These are phyloP conservation scores for Alternaria ethzedia DNA, from an alignment of 2,329 filamentous ascomycete species.

Conservation along the genomic window DNA sequence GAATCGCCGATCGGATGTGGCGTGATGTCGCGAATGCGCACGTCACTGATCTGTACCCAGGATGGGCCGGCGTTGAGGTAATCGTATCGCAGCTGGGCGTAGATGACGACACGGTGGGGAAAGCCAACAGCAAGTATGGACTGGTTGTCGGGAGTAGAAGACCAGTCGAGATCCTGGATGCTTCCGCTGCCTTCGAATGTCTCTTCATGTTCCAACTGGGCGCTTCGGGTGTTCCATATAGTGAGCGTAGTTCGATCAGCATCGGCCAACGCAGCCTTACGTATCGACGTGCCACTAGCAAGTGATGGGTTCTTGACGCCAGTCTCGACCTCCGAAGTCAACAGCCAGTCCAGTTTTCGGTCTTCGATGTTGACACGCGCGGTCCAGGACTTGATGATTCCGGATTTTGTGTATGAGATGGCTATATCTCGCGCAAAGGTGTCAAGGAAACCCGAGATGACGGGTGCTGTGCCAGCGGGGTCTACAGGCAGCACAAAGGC, in stretches of 20 bases:
- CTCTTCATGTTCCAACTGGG: conserved; percentile 81
- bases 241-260: conserved; percentile 74
- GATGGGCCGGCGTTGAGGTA: conserved; percentile 88
- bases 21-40: conserved; percentile 79
- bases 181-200: conserved; percentile 74
- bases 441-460: conserved; percentile 80
- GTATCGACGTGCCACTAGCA: conserved; percentile 83
- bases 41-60: conserved; percentile 84
- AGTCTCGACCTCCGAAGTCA: conserved; percentile 82
- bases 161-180: conserved; percentile 92
- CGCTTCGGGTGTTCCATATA: conserved; percentile 88
- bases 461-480: conserved; percentile 75
- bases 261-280: conserved; percentile 86
- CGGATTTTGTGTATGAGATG: conserved; percentile 79
- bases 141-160: conserved; percentile 85
- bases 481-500: conserved; percentile 78
- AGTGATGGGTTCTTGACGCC: conserved; percentile 74
- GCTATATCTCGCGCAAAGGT: conserved; percentile 86
- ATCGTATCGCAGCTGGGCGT: conserved; percentile 89
- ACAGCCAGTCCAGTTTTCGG: conserved; percentile 77
- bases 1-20: conserved; percentile 93
- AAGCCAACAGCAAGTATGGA: conserved; percentile 93
- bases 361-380: conserved; percentile 70
- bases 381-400: conserved; percentile 83
- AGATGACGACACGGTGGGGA: conserved; percentile 79